Base-by-base conservation (phyloP, 2,329 filamentous ascomycete species). In the Pyrenochaeta sp. region DNA sequence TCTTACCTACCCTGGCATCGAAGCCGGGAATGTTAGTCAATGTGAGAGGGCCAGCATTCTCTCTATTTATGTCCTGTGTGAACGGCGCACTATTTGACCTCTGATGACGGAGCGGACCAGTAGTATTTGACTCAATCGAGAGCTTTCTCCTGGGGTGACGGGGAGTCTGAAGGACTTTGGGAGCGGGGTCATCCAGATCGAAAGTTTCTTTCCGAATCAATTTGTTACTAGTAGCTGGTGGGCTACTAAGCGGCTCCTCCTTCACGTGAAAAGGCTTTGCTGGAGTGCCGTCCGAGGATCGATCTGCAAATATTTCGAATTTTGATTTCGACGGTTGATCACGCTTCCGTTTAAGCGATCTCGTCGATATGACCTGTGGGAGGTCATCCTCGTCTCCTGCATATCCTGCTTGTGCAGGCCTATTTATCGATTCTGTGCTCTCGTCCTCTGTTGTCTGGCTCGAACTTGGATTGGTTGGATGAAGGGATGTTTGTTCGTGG, bases 381-480 rank as follows among this genome's bases (percentile, higher is more conserved):
- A 73, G 62, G 45, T 78, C 75, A n/a, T 81, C 77, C n/a, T 77
- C 73, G 13, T 71, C 69, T 22, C 64, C 54, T 8, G 56, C 58
- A 22, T 52, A 43, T 7, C 52, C 54, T 13, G 30, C 37, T 10
- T 56, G 58, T 22, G 56, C 54, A 5, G 43, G 45, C 43, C 32
- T 49, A 47, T 52, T 46, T 28, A 32, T 50, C 34, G 71, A 65
- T 10, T 72, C 65, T 10, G 61, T 48, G 12, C 48, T 59, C 50
- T 79, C 77, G 42, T 75, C 73, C 48, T 77, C 76, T 5, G 80
- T 83, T 2, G 78, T 81, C 61, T 82, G 80, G 54, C 80, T 82
- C 1, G 80, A 83, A 13, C 68, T 58, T 28, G 73, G 46, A n/a
- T 59, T 66, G 6, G 62, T 57, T n/a, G 59, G 47, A 22, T 40